These are phyloP conservation scores for Lyophyllum semitale DNA, from an alignment of 768 basidiomycete genomes.

Conservation along the genomic window DNA sequence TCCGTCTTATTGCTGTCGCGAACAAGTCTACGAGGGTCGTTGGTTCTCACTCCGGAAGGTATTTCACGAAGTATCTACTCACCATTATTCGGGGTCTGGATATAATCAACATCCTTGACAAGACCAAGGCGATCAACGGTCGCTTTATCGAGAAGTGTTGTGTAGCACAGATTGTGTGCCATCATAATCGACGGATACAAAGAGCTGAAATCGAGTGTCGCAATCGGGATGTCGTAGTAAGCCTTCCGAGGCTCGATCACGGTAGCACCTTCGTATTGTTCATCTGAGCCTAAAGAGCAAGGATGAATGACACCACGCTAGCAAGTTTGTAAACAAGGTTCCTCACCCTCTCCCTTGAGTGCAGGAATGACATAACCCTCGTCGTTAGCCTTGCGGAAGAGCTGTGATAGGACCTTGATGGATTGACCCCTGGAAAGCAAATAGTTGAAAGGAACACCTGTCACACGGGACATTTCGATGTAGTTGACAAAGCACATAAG, in stretches of 20 bases:
- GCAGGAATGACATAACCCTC: slow-evolving; percentile 91
- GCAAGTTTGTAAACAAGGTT: too few species aligned
- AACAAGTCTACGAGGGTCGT: slow-evolving; percentile 69
- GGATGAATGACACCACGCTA: not conserved
- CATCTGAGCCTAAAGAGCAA: slow-evolving; percentile 68
- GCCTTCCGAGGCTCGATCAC: slow-evolving; percentile 97
- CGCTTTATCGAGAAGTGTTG: slow-evolving; percentile 83
- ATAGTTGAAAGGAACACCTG: slow-evolving; percentile 99
- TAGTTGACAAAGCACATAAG: slow-evolving; percentile 99
- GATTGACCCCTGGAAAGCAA: slow-evolving; percentile 93
- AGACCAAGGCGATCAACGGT: slow-evolving; percentile 79
- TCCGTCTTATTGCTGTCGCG: slow-evolving; percentile 67
- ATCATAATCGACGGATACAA: slow-evolving; percentile 99
- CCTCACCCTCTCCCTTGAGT: slow-evolving; percentile 78
- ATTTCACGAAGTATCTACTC: not conserved
- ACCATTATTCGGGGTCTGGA: slow-evolving; percentile 96
- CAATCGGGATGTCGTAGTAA: slow-evolving; percentile 95
- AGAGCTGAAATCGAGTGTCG: slow-evolving; percentile 97
- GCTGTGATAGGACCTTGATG: slow-evolving; percentile 96
- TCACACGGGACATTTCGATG: slow-evolving; percentile 98
- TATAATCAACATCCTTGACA: slow-evolving; percentile 86
- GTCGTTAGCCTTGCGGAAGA: slow-evolving; percentile 90
- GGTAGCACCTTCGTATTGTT: slow-evolving; percentile 98
- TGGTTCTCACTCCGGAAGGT: not conserved
- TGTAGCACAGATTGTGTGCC: slow-evolving; percentile 99